Conservation (phyloP, 345 rosid genomes). For the Schrenkiella parvula region DNA sequence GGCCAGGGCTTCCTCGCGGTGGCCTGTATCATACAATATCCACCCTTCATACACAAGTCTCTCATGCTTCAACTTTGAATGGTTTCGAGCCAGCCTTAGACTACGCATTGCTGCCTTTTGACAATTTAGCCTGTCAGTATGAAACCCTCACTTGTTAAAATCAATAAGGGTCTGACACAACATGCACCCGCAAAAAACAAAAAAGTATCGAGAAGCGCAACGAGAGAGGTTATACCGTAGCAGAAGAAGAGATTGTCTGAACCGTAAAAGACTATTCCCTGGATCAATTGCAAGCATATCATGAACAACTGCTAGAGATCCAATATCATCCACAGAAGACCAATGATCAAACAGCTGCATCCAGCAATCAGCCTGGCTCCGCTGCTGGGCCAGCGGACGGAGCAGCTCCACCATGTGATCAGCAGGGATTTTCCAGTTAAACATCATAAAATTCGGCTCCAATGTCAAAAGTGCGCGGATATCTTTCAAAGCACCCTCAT, state of each 20-base stretch:
- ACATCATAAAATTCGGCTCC: conserved; percentile 78
- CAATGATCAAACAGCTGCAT: conserved; percentile 92
- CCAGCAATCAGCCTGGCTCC: conserved; percentile 94
- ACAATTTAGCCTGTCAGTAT: conserved; percentile 65
- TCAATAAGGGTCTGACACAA: conserved; percentile 2
- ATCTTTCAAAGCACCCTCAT: conserved; percentile 75
- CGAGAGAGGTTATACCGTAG: conserved; percentile 46
- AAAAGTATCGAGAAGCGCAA: background rate
- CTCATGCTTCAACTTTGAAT: conserved; percentile 73
- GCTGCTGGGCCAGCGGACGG: conserved; percentile 64
- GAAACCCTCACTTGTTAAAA: background rate
- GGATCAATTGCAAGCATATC: conserved; percentile 88
- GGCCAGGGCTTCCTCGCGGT: conserved; percentile 89
- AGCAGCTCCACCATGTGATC: conserved; percentile 74
- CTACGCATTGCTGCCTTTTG: conserved; percentile 95
- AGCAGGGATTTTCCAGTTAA: conserved; percentile 60
- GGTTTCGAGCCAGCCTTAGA: conserved; percentile 83
- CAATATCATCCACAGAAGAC: conserved; percentile 95
- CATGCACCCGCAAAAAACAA: background rate
- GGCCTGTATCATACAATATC: conserved; percentile 90
- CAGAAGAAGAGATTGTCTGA: conserved; percentile 90
- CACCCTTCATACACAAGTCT: conserved; percentile 96
- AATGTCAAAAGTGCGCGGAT: conserved; percentile 76
- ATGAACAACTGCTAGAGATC: conserved; percentile 89
- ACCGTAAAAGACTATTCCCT: conserved; percentile 78